Evolutionary conservation across 257 asterid genomes (phyloP).

Genomic region (Ehretia macrophylla): DNA sequence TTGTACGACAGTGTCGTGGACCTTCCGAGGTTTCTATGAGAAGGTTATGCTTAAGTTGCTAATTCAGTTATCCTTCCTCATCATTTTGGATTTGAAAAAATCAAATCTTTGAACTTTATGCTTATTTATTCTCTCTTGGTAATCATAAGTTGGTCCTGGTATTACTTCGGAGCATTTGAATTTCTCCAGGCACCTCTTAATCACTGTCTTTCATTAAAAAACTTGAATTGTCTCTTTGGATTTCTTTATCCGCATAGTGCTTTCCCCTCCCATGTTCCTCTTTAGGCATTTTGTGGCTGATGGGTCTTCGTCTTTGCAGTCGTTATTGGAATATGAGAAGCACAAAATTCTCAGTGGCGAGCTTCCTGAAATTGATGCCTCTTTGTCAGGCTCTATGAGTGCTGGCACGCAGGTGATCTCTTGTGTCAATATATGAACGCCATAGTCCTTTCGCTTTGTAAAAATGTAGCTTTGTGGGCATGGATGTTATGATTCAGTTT

Average conservation of each 20-base stretch:
- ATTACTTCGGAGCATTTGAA: too few species aligned
- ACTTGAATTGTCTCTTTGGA: too few species aligned
- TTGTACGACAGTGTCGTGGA: constrained; percentile 96
- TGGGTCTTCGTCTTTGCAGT: constrained; percentile 38
- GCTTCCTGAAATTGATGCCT: constrained; percentile 76
- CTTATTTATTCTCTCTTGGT: background rate
- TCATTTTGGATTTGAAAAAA: background rate
- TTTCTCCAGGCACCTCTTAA: too few species aligned
- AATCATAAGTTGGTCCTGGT: too few species aligned
- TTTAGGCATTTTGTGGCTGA: constrained; percentile 20
- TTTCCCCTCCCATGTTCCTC: background rate
- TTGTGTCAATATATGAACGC: background rate
- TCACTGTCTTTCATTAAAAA: too few species aligned
- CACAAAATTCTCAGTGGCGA: constrained; percentile 83
- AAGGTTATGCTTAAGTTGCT: constrained; percentile 49
- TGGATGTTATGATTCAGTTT: too few species aligned
- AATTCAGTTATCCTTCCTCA: background rate
- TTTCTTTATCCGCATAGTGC: background rate
- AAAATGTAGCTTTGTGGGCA: background rate
- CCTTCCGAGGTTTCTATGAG: constrained; percentile 91
- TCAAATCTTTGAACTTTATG: background rate
- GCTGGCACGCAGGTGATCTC: constrained; percentile 63
- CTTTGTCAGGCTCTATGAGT: constrained; percentile 50
- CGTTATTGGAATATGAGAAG: constrained; percentile 83
- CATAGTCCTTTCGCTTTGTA: background rate